Percentiles rank a stretch among this genome's conserved stretches.
Conservation (phyloP, 2,329 filamentous ascomycete genomes). For the Stachybotrys elegans region DNA sequence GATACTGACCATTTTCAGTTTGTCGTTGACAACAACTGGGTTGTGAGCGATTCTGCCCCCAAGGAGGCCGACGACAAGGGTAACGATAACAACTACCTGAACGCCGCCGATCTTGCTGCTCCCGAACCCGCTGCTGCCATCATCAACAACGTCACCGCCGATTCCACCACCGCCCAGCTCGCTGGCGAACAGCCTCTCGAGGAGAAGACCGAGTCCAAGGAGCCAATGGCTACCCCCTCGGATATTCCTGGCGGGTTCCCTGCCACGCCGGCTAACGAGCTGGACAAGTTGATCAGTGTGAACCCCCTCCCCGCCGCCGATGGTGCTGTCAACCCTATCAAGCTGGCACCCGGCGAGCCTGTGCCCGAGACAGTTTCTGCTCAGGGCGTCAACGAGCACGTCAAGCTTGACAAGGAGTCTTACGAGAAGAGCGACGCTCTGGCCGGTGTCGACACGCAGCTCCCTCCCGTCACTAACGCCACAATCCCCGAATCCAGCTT, state of each 20-base stretch:
- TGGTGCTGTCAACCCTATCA: conserved; percentile 72
- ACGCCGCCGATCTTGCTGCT: conserved; percentile 61
- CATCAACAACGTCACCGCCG: conserved; percentile 64
- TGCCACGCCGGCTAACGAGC: conserved; percentile 57
- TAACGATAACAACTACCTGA: conserved; percentile 91
- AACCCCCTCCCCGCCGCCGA: conserved; percentile 58
- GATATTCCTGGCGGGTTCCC: conserved; percentile 49
- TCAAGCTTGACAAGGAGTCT: conserved; percentile 76
- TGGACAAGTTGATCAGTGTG: conserved; percentile 50
- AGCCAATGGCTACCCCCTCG: conserved; percentile 22
- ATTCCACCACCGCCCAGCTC: conserved; percentile 66
- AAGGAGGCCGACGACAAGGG: conserved; percentile 77
- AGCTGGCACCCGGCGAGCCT: conserved; percentile 72
- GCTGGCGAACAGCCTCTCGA: conserved; percentile 54
- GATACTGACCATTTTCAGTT: conserved; percentile 67
- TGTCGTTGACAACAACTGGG: conserved; percentile 90
- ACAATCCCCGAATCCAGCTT: conserved; percentile 81
- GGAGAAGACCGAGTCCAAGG: conserved; percentile 19
- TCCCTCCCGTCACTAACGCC: conserved; percentile 54
- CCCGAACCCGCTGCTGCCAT: conserved; percentile 42
- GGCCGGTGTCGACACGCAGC: conserved; percentile 42
- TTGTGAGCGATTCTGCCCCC: conserved; percentile 72
- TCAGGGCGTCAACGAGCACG: conserved; percentile 64
- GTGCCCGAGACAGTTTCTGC: conserved; percentile 65
- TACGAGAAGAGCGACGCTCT: conserved; percentile 76